Evolutionary conservation across 495 filamentous ascomycete species (phyloP), one percentile per base, ranked within the genome.

Genomic region (Neurospora tetrasperma): DNA sequence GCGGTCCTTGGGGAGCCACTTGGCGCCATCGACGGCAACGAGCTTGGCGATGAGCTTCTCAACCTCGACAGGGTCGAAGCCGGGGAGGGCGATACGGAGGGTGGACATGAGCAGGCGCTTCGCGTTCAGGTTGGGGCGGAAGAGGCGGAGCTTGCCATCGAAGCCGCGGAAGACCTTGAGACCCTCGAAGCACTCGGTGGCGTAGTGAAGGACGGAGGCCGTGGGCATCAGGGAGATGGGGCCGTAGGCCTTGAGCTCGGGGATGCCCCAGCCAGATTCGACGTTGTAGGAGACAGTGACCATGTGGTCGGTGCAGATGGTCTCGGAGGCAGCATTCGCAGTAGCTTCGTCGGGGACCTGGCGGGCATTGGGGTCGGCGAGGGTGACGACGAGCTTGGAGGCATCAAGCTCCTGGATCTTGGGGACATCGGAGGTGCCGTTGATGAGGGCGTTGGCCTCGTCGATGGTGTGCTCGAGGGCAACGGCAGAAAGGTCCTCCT

Each of bases 151-250:
- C 73, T 89, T 89, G 68, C 91, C 91, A 81, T 96, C 93, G 76
- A 87, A 88, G 38, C 93, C 93, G 71, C 94, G 92, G 84, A 94
- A 96, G 44, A 88, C 89, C 81, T 96, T 97, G 83, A 96, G 86
- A 41, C 94, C 94, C 81, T 97, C 94, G 83, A 97, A 97, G 82
- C 94, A 97, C 77, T 95, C 91, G 44, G 92, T 96, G 18, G 94
- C 94, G 80, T 97, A 97, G 84, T 97, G 93, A 44, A 97, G 88
- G 39, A 89, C 88, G n/a, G 90, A 92, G 18, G 94, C 91, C 16
- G 91, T 94, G 8, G 94, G 94, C 82, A 93, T 91, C 78, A 98
- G 87, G 75, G 87, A 86, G 39, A 98, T 84, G 38, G 93, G 93
- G 70, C 91, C 90, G 81, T 91, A 96, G 1, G 94, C 93, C 76